phyloP scores from a whole-genome alignment of 257 asterid genomes.

The Asclepias syriaca region DNA sequence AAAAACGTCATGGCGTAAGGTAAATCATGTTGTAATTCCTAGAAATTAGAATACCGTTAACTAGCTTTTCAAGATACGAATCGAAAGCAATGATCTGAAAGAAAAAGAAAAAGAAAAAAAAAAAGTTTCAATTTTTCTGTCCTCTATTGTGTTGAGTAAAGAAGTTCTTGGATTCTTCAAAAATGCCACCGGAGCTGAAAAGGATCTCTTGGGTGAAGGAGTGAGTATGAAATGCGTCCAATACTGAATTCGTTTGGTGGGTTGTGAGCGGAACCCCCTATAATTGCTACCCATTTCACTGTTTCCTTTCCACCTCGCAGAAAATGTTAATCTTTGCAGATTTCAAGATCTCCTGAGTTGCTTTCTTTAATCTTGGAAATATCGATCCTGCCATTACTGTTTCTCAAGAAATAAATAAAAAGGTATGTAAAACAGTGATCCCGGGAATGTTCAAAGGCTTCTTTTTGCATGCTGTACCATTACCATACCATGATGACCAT shows the following conservation, averaged over 20 bases:
- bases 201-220: background rate
- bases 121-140: background rate
- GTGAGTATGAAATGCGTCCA: background rate
- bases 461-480: background rate
- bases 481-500: background rate
- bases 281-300: background rate
- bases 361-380: background rate
- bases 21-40: too few relatives aligned
- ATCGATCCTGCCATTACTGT: background rate
- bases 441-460: background rate
- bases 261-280: background rate
- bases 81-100: too few relatives aligned
- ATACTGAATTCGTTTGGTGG: background rate
- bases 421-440: background rate
- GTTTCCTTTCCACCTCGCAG: background rate
- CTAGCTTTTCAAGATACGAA: too few relatives aligned
- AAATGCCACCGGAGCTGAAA: background rate
- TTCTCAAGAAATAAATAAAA: background rate
- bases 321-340: background rate
- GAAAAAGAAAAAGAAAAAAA: background rate
- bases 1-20: too few relatives aligned
- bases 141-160: background rate
- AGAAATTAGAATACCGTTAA: too few relatives aligned
- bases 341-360: background rate
- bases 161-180: background rate